Evolutionary conservation across 164 flowering plant species (phyloP).

Genomic region (Litsea cubeba): DNA sequence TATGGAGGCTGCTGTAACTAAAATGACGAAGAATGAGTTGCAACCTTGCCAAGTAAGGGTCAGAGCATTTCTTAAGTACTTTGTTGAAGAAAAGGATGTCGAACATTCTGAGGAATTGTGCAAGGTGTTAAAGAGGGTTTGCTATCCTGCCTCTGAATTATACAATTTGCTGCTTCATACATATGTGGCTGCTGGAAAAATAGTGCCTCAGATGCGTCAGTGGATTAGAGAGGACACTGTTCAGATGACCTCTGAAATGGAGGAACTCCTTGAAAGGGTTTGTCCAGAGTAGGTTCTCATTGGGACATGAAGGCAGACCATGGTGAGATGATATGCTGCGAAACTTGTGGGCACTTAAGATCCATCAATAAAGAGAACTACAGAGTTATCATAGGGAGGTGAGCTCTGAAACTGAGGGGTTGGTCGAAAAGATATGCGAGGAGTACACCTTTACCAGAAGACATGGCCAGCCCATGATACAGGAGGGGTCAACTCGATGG

Average conservation of each 20-base stretch:
- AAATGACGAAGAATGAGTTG: slow-evolving; percentile 35
- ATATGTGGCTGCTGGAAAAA: slow-evolving; percentile 45
- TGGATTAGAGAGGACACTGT: slow-evolving; percentile 45
- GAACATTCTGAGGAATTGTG: slow-evolving; percentile 52
- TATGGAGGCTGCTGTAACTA: slow-evolving; percentile 36
- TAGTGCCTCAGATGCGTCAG: slow-evolving; percentile 34
- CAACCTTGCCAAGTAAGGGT: slow-evolving; percentile 25
- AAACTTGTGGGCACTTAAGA: too few species aligned
- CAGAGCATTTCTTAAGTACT: slow-evolving; percentile 32
- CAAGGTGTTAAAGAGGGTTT: slow-evolving; percentile 34
- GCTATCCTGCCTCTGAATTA: slow-evolving; percentile 28
- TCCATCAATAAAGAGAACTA: too few species aligned
- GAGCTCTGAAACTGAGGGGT: too few species aligned
- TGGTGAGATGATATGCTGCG: background rate
- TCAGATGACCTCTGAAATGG: slow-evolving; percentile 33
- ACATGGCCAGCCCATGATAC: too few species aligned
- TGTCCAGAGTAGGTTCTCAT: slow-evolving; percentile 7
- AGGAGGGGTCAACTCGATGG: too few species aligned
- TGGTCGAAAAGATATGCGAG: too few species aligned
- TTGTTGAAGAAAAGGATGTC: slow-evolving; percentile 39
- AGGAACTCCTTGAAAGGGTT: slow-evolving; percentile 40
- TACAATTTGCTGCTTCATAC: slow-evolving; percentile 37
- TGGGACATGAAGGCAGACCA: background rate
- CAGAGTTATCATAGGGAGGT: too few species aligned
- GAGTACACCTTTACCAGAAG: too few species aligned